Base-by-base conservation (phyloP, 2,329 filamentous ascomycete genomes). In the Fusarium udum region DNA sequence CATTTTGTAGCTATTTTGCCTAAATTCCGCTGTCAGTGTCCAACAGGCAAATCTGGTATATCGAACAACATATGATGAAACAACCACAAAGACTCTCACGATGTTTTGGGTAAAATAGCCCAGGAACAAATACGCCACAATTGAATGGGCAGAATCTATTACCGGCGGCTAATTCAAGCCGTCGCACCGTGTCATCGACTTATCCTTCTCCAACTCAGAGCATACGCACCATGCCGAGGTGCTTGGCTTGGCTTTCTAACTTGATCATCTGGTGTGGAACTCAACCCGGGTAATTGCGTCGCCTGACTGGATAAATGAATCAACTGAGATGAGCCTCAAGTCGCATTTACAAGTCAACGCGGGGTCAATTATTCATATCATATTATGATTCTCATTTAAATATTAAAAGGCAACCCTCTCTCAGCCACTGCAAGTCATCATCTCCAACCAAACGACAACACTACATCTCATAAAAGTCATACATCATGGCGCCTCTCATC, bases 401-500 rank as follows among this genome's bases (percentile, higher is more conserved):
- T 51, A 68, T 46, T 53, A 69, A 69, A 65, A 60, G 60, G 52
- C 13, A n/a, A 36, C 20, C 24, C 32, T 46, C 39, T 43, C 32
- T 63, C 39, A 18, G 34, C 43, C 20, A 24, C 18, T 43, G 28
- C 16, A 28, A 16, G 36, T 48, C 34, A 32, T 18, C 20, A 51
- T n/a, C 32, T 34, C 20, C 32, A 26, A 40, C 28, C 16, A 57
- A 43, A 46, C 46, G 32, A 18, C 22, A 48, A 37, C 32, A 36
- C 9, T 13, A 36, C 13, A 45, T 22, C 46, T 64, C 28, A 57
- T 18, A 26, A 53, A 39, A 28, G 37, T 59, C 26, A 53, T 48
- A 28, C 53, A 74, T 26, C 39, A 77, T 87, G 85, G 78, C 84
- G 45, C 92, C 92, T 51, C 87, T 95, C 70, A 91, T 95, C 78